Evolutionary conservation across 164 flowering plant species (phyloP), one percentile per base, ranked within the genome.

Genomic region (Dillenia suffruticosa): DNA sequence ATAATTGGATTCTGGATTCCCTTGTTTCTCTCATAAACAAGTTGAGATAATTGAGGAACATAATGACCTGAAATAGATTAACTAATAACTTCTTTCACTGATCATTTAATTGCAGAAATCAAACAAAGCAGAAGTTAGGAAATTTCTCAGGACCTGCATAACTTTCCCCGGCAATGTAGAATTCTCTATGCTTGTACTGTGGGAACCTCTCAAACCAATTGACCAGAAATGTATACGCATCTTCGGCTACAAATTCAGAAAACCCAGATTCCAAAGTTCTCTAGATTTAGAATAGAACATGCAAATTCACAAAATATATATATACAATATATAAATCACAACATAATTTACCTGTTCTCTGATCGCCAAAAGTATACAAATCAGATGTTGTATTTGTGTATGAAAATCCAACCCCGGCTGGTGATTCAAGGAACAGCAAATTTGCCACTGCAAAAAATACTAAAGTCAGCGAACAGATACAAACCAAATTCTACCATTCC

Each of bases 161-260:
- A 74, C 99, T 94, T 74, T 94, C 99, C 59, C 99, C 99, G 45
- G 92, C 87, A 68, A 94, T 91, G 78, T 89, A 94, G 76, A 94
- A 91, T 12, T 82, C 94, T 64, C 96, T 76, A 63, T 88, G 81
- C 77, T 89, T 87, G 82, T 94, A 94, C 70, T 89, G 93, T 1
- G 99, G 97, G 73, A 91, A 94, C 73, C 96, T 85, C 64, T 86
- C 91, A 53, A 94, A 79, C 97, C 99, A 94, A 43, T 80, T 82
- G 58, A 91, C 77, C 46, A 94, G 86, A 77, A 94, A 94, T 52
- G 54, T n/a, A 63, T 94, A 90, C 44, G 97, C 72, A 84, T 94
- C 97, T 77, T 89, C 95, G 63, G 98, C 98, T 94, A 60, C 74
- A 84, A 59, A 54, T 47, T 46, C 64, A 69, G 14, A 67, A 69